phyloP scores from a whole-genome alignment of 164 flowering plant genomes.

The Malania oleifera region DNA sequence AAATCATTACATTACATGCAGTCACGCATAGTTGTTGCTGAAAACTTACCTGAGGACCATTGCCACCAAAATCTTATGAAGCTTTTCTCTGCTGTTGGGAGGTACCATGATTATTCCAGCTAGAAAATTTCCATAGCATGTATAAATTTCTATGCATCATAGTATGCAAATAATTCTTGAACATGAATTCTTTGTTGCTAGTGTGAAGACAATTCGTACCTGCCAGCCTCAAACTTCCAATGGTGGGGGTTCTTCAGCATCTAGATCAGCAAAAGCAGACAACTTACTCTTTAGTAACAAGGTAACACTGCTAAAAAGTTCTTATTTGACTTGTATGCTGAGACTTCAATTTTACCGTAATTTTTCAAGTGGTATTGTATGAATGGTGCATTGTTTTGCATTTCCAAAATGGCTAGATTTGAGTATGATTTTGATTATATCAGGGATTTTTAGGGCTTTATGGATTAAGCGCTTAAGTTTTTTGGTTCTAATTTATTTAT shows the following conservation, averaged over 20 bases:
- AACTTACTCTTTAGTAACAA: slow-evolving; percentile 58
- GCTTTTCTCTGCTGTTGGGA: slow-evolving; percentile 80
- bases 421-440: too few relatives aligned
- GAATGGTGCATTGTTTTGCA: too few relatives aligned
- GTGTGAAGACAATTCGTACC: slow-evolving; percentile 89
- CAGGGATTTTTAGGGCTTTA: too few relatives aligned
- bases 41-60: slow-evolving; percentile 93
- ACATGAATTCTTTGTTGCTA: slow-evolving; percentile 19
- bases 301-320: slow-evolving; percentile 32
- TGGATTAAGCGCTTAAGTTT: too few relatives aligned
- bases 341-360: too few relatives aligned
- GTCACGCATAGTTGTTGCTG: slow-evolving; percentile 89
- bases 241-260: slow-evolving; percentile 55
- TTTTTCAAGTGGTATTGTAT: too few relatives aligned
- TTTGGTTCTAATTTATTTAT: too few relatives aligned
- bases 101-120: slow-evolving; percentile 34
- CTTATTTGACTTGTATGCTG: too few relatives aligned
- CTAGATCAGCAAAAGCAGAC: slow-evolving; percentile 67
- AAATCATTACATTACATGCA: slow-evolving; percentile 19
- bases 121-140: background rate
- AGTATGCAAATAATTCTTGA: background rate
- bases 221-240: slow-evolving; percentile 78
- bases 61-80: slow-evolving; percentile 93
- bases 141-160: background rate
- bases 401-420: too few relatives aligned